Conservation (phyloP, 371 early-diverging fungal genomes). For the Circinella umbellata region DNA sequence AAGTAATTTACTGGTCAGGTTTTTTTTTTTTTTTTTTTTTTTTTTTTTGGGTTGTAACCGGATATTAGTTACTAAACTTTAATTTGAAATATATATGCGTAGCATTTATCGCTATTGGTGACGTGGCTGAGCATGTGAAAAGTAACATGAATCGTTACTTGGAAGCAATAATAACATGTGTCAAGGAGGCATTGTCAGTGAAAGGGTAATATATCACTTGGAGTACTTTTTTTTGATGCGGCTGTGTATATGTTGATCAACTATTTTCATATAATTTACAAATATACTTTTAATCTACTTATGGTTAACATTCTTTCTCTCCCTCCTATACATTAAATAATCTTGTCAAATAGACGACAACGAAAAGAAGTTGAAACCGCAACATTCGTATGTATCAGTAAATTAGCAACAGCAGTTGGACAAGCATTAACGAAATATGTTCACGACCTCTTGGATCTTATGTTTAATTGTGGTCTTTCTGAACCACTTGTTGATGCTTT, state of each 20-base stretch:
- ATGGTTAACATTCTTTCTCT: too few relatives aligned
- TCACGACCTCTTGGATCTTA: constrained; percentile 88
- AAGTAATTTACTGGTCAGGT: not conserved
- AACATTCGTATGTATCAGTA: constrained; percentile 85
- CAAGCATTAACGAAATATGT: constrained; percentile 86
- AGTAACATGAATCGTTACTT: constrained; percentile 83
- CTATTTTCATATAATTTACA: too few relatives aligned
- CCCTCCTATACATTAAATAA: too few relatives aligned
- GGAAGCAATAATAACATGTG: constrained; percentile 70
- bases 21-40: not conserved
- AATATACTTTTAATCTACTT: too few relatives aligned
- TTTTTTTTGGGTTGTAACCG: too few relatives aligned
- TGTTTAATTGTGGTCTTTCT: constrained; percentile 89
- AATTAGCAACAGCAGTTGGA: constrained; percentile 90
- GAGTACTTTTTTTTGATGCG: not conserved
- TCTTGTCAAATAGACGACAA: constrained; percentile 43
- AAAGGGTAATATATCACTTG: constrained; percentile 29
- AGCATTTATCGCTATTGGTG: constrained; percentile 89
- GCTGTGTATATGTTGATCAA: not conserved
- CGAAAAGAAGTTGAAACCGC: constrained; percentile 71
- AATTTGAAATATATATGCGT: constrained; percentile 3
- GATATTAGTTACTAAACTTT: not conserved
- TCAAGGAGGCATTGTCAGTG: constrained; percentile 75
- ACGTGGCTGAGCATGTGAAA: constrained; percentile 85
- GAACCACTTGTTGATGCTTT: constrained; percentile 85